phyloP scores from a whole-genome alignment of 768 basidiomycete genomes.

The Leucosporidium yakuticum region DNA sequence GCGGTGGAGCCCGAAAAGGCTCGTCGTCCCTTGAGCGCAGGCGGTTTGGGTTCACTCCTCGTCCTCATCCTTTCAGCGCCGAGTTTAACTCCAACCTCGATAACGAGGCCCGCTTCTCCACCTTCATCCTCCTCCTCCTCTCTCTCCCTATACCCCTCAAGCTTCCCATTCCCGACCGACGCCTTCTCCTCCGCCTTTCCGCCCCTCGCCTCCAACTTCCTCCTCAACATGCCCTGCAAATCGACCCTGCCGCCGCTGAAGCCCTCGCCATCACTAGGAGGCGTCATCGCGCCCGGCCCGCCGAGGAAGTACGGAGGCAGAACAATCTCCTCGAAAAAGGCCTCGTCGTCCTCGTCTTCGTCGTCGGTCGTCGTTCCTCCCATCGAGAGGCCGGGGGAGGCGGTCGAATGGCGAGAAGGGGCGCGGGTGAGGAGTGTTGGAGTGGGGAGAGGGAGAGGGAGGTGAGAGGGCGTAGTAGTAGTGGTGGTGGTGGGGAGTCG shows the following conservation, averaged over 20 bases:
- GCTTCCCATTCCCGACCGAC: neutral
- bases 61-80: conserved; percentile 22
- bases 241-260: conserved; percentile 8
- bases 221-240: conserved; percentile 15
- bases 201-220: conserved; percentile 15
- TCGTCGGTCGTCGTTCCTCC: neutral
- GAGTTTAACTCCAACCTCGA: neutral
- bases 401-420: neutral
- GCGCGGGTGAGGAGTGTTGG: neutral
- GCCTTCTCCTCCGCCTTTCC: neutral
- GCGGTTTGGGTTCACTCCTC: neutral
- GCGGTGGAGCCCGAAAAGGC: conserved; percentile 6
- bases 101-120: conserved; percentile 8
- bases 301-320: conserved; percentile 27
- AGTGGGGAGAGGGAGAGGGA: neutral
- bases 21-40: neutral
- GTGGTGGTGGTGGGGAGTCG: neutral
- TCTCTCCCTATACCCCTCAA: neutral
- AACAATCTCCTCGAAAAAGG: conserved; percentile 28
- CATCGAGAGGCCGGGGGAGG: neutral
- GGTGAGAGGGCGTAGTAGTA: neutral
- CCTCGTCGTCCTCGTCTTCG: conserved; percentile 24
- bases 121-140: conserved; percentile 12
- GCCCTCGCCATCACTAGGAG: conserved; percentile 13
- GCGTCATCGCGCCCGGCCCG: conserved; percentile 17